Conservation (phyloP, 2,329 filamentous ascomycete species). For the Colletotrichum echinochloae region DNA sequence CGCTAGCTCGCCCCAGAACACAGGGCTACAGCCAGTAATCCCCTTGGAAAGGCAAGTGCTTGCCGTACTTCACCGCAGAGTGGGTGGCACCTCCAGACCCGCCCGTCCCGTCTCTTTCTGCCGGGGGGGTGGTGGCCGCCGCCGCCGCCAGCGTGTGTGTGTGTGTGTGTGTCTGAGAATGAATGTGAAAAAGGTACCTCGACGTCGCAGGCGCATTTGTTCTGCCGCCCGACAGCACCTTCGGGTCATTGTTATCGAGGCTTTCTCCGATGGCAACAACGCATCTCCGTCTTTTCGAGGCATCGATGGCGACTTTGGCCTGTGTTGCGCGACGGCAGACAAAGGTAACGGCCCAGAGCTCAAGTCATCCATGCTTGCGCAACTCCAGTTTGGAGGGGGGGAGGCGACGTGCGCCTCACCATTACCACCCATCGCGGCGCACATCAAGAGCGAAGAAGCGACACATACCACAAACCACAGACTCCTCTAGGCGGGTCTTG, state of each 20-base stretch:
- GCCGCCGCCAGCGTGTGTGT: background rate
- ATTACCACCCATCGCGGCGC: conserved; percentile 9
- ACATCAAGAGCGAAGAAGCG: background rate
- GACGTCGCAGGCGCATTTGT: conserved; percentile 34
- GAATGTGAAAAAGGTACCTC: conserved; percentile 36
- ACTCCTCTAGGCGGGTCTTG: background rate
- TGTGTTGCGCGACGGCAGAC: background rate
- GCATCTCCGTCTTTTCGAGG: background rate
- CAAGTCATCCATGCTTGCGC: conserved; percentile 38
- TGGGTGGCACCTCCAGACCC: conserved; percentile 35
- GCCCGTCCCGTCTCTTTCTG: conserved; percentile 33
- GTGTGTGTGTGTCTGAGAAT: background rate
- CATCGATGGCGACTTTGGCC: background rate
- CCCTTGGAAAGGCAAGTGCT: conserved; percentile 16
- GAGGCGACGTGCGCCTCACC: background rate
- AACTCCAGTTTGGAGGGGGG: conserved; percentile 9
- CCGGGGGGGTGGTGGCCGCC: background rate
- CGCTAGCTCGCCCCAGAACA: conserved; percentile 34
- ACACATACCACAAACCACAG: background rate
- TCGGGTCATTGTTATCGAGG: background rate
- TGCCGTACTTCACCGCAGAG: conserved; percentile 33
- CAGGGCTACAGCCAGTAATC: conserved; percentile 31
- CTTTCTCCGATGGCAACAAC: background rate
- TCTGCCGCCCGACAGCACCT: conserved; percentile 7
- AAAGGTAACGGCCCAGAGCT: conserved; percentile 4